Evolutionary conservation across 2,329 filamentous ascomycete genomes (phyloP).

Genomic region (Colletotrichum viniferum): DNA sequence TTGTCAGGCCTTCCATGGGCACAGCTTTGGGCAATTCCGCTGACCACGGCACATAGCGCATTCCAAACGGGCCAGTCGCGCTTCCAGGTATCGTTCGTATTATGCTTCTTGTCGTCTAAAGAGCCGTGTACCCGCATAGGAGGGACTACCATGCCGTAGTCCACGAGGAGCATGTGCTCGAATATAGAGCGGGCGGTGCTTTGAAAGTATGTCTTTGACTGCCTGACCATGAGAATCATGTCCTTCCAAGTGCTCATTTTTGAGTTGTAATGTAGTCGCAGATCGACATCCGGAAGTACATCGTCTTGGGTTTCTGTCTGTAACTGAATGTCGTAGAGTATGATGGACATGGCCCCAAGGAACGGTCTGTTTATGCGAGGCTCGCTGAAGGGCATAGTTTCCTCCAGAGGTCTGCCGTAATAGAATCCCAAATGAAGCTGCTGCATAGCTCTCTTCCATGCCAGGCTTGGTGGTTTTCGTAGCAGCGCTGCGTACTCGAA

Average conservation of each 20-base stretch:
- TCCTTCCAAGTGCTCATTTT: neutral
- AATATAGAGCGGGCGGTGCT: neutral
- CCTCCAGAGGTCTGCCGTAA: accelerated
- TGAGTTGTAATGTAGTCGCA: neutral
- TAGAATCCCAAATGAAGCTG: neutral
- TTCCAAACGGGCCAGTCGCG: neutral
- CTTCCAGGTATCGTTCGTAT: neutral
- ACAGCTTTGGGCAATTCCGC: neutral
- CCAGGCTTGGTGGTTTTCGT: neutral
- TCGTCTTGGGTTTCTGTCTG: neutral
- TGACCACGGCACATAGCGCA: accelerated
- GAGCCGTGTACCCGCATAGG: neutral
- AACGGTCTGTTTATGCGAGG: neutral
- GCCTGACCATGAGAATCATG: accelerated
- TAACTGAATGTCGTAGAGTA: neutral
- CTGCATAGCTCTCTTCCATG: neutral
- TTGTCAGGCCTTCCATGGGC: accelerated
- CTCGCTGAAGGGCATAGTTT: accelerated
- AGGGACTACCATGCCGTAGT: neutral
- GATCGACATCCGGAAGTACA: neutral
- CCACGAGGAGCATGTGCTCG: neutral
- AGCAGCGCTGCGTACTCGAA: accelerated
- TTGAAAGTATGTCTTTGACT: neutral
- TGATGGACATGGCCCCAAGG: neutral
- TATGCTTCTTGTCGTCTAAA: neutral